These are phyloP conservation scores for Lactarius deliciosus DNA, from an alignment of 768 basidiomycete genomes.

Conservation along the genomic window DNA sequence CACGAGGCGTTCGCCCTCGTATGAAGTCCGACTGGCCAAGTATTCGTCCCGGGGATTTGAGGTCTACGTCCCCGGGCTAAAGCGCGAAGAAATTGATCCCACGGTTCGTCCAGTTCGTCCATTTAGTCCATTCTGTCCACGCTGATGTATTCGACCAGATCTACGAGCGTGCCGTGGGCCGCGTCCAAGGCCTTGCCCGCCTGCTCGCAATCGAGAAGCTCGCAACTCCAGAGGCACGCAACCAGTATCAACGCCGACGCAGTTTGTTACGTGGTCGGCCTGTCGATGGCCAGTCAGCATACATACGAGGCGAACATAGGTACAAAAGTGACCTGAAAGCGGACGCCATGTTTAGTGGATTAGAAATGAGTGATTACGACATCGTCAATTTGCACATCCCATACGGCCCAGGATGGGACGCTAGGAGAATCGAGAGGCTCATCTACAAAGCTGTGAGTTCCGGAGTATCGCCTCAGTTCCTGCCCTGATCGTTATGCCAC, in stretches of 20 bases:
- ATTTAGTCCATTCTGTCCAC: background rate
- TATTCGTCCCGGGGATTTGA: constrained; percentile 57
- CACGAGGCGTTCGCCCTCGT: constrained; percentile 60
- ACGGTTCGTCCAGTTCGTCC: constrained; percentile 41
- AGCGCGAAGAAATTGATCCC: constrained; percentile 54
- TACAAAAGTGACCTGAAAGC: constrained; percentile 59
- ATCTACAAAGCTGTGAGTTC: constrained; percentile 53
- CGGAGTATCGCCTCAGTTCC: constrained; percentile 1
- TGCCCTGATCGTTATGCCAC: constrained; percentile 14
- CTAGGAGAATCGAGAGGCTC: constrained; percentile 53
- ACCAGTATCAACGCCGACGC: constrained; percentile 47
- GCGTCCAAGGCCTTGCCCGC: constrained; percentile 59
- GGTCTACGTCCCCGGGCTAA: constrained; percentile 53
- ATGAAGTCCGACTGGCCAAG: constrained; percentile 61
- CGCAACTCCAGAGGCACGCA: constrained; percentile 43
- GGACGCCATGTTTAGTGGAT: constrained; percentile 40
- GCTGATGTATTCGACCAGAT: constrained; percentile 41
- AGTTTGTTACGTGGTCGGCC: constrained; percentile 53
- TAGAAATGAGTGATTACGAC: constrained; percentile 61
- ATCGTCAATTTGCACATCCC: constrained; percentile 55
- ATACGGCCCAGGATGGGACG: constrained; percentile 61
- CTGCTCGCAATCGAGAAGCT: constrained; percentile 63
- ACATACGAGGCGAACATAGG: constrained; percentile 33
- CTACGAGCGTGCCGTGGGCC: constrained; percentile 56
- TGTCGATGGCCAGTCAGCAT: constrained; percentile 18